phyloP scores from a whole-genome alignment of 345 rosid genomes.

The Populus nigra region DNA sequence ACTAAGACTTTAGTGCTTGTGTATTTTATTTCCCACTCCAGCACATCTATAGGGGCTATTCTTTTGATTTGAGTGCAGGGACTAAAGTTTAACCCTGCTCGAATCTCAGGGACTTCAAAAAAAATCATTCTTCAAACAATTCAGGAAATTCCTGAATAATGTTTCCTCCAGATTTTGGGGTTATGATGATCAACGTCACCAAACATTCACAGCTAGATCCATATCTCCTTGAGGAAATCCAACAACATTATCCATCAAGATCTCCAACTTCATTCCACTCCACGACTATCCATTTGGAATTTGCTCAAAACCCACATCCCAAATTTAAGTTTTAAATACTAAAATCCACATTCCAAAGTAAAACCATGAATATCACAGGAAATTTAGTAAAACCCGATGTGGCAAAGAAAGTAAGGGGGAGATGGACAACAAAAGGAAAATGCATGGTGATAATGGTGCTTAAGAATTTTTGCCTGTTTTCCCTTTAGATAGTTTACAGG shows the following conservation, averaged over 20 bases:
- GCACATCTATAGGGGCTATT: background rate
- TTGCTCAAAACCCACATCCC: background rate
- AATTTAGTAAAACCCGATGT: background rate
- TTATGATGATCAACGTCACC: background rate
- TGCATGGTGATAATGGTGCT: background rate
- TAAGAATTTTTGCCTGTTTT: background rate
- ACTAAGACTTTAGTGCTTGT: background rate
- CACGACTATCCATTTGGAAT: background rate
- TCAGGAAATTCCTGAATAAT: too few species aligned
- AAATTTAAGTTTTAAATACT: too few species aligned
- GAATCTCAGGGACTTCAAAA: background rate
- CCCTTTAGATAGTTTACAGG: background rate
- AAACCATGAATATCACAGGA: background rate
- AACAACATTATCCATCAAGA: background rate
- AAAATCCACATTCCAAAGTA: too few species aligned
- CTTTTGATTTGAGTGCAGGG: background rate
- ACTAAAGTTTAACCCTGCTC: background rate
- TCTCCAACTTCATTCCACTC: background rate
- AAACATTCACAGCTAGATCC: background rate
- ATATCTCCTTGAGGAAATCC: background rate
- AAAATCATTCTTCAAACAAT: too few species aligned
- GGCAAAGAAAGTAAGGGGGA: background rate
- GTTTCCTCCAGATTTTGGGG: background rate
- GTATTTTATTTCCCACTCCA: background rate
- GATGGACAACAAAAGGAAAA: background rate